Evolutionary conservation across 768 basidiomycete species (phyloP), one percentile per base, ranked within the genome.

Genomic region (Phylloporus sp.): DNA sequence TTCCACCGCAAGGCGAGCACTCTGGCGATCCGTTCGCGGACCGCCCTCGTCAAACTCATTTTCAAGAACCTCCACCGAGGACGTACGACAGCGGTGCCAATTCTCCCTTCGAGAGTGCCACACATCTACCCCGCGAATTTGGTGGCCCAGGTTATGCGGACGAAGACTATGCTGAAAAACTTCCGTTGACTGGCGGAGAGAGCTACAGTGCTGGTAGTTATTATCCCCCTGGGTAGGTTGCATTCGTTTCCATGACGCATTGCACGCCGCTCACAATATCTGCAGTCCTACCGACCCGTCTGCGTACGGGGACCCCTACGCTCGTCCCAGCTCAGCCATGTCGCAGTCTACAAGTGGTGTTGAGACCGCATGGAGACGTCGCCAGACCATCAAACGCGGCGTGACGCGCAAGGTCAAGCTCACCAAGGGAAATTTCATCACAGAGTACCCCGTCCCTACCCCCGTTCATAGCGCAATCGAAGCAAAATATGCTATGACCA

Each of bases 321-420:
- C 60, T 49, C 81, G 72, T 59, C 85, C 73, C 15, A 56, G 44
- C 32, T 82, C 81, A 17, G 65, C 71, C 14, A 68, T 75, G 36
- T 82, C 81, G 0, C 70, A 73, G 17, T 75, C 78, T 32, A 77
- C 75, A 17, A 77, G 71, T 51, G 81, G 79, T 26, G 70, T 70
- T 40, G 82, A 84, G 48, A 78, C 70, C 40, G 82, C 80, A 3
- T 80, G 79, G 79, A 69, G 77, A 53, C 81, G 87, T 48, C 84
- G 91, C 45, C 91, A 95, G 67, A 91, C 88, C 26, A 88, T 93
- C 69, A 90, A 90, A 63, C 87, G 92, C 43, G 85, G 90, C 49
- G 90, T 92, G 20, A 94, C 91, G n/a, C 86, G 90, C 59, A 90
- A 86, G 63, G 87, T 98, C 72, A 88, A 90, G 65, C 82, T 97